Conservation (phyloP, 2,329 filamentous ascomycete genomes). For the Paecilomyces dactylethromorphus region DNA sequence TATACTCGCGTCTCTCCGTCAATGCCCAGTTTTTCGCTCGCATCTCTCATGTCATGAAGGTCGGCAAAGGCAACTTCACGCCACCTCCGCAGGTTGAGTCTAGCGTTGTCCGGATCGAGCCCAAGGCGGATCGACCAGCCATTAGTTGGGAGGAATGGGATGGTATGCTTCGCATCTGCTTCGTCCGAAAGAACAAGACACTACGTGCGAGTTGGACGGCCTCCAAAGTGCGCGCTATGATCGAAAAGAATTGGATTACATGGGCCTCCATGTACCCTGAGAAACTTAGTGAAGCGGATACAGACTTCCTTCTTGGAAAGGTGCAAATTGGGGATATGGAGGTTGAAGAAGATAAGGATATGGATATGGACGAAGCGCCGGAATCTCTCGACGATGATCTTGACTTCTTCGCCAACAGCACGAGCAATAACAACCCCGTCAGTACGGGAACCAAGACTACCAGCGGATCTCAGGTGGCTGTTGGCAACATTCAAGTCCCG, state of each 20-base stretch:
- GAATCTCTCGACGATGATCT: constrained; percentile 49
- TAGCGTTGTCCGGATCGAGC: constrained; percentile 82
- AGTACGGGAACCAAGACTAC: constrained; percentile 6
- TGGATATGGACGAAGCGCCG: constrained; percentile 26
- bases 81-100: constrained; percentile 90
- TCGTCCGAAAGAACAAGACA: constrained; percentile 78
- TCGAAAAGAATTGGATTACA: constrained; percentile 13
- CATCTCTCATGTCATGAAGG: constrained; percentile 65
- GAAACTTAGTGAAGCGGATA: not conserved
- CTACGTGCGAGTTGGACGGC: constrained; percentile 69
- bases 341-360: constrained; percentile 38
- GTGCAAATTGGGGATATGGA: constrained; percentile 16
- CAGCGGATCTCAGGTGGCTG: constrained; percentile 24
- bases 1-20: constrained; percentile 85
- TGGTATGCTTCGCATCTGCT: constrained; percentile 69
- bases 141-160: constrained; percentile 96
- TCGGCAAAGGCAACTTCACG: constrained; percentile 93
- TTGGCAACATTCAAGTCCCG: constrained; percentile 54
- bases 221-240: constrained; percentile 46
- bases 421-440: constrained; percentile 11
- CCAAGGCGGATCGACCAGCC: constrained; percentile 76
- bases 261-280: constrained; percentile 9
- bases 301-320: not conserved
- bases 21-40: constrained; percentile 91
- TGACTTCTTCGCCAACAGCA: constrained; percentile 62